Percentiles rank a stretch among this genome's conserved stretches.
These are phyloP conservation scores for Rubroshorea leprosula DNA, from an alignment of 345 rosid species.

Conservation along the genomic window DNA sequence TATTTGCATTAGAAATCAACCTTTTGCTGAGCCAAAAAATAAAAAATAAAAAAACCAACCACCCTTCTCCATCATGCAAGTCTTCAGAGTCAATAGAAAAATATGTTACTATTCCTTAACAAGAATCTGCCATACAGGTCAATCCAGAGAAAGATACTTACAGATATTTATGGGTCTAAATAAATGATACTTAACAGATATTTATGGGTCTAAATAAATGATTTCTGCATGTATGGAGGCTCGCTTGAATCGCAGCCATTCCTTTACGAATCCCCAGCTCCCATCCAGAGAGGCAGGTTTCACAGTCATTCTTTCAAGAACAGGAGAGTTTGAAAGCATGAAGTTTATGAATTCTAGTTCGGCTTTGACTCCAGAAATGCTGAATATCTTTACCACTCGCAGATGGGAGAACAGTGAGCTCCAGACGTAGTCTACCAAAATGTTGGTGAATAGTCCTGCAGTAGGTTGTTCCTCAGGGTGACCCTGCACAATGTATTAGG, in stretches of 20 bases:
- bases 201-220: conserved; percentile 45
- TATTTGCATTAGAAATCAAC: no score
- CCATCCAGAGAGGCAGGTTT: conserved; percentile 41
- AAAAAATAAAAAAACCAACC: neutral
- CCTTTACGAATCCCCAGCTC: conserved; percentile 46
- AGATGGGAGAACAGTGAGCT: conserved; percentile 41
- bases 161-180: no score
- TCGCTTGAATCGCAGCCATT: conserved; percentile 50
- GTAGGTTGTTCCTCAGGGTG: conserved; percentile 43
- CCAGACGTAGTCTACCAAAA: conserved; percentile 47
- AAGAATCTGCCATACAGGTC: no score
- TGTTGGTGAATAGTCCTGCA: conserved; percentile 17
- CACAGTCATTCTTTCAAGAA: conserved; percentile 52
- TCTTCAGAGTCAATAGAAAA: neutral
- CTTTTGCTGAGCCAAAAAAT: no score
- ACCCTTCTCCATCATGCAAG: neutral
- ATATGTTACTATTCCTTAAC: no score
- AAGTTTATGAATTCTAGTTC: conserved; percentile 57
- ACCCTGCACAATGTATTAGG: conserved; percentile 32
- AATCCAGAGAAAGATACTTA: no score
- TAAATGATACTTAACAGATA: no score
- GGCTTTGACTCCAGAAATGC: conserved; percentile 36
- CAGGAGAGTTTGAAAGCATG: conserved; percentile 51
- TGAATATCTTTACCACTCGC: conserved; percentile 36
- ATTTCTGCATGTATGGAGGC: conserved; percentile 52